A percentile compares a stretch with the other conserved stretches of the same genome.
Conservation (phyloP, 2,329 filamentous ascomycete genomes). For the Colletotrichum trifolii region DNA sequence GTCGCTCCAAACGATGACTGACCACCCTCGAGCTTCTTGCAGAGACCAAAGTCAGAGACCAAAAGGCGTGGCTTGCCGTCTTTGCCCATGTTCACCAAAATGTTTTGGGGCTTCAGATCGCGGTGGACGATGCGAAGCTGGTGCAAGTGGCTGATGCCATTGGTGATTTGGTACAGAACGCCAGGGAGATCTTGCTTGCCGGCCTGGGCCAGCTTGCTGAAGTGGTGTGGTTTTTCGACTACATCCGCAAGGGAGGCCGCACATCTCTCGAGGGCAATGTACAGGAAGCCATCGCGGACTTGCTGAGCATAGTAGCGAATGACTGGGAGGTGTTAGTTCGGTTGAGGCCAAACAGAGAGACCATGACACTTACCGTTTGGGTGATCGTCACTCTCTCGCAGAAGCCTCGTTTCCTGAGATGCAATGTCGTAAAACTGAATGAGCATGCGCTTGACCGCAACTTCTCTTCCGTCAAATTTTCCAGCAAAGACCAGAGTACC, state of each 20-base stretch:
- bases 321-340: conserved; percentile 56
- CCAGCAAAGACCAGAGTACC: conserved; percentile 97
- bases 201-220: conserved; percentile 75
- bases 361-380: conserved; percentile 65
- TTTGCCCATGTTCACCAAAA: conserved; percentile 82
- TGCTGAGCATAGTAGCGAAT: conserved; percentile 97
- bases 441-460: conserved; percentile 96
- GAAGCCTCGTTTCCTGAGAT: conserved; percentile 88
- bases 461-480: conserved; percentile 91
- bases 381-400: conserved; percentile 95
- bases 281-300: conserved; percentile 88
- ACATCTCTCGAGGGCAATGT: conserved; percentile 95
- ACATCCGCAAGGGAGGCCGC: conserved; percentile 94
- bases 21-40: conserved; percentile 94
- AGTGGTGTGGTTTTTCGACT: conserved; percentile 78
- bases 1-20: conserved; percentile 96
- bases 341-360: too few relatives aligned
- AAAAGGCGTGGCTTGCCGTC: conserved; percentile 82
- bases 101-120: conserved; percentile 97
- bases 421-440: conserved; percentile 97
- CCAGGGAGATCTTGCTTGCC: conserved; percentile 81
- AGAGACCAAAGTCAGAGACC: conserved; percentile 97
- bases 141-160: conserved; percentile 89
- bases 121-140: conserved; percentile 94
- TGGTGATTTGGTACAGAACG: conserved; percentile 88